Base-by-base conservation (phyloP, 257 asterid species). In the Euphrasia confusa region DNA sequence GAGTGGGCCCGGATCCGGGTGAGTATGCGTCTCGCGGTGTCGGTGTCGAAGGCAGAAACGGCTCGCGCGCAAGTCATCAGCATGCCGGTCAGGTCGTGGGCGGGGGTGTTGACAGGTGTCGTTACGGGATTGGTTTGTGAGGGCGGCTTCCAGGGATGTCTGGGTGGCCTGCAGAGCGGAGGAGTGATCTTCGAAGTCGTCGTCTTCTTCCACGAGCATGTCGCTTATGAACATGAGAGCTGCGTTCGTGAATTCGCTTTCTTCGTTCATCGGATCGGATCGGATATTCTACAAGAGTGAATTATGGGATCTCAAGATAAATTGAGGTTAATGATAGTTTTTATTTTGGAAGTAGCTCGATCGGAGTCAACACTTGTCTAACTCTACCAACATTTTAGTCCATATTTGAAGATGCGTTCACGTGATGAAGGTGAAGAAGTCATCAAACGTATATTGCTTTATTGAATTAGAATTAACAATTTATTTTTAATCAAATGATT, bases 91-190 rank as follows among this genome's bases (percentile, higher is more conserved):
- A 79, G 54, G 58, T 82, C 88, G 5, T 75, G 81, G 5, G 73
- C 70, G 1, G 28, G 2, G 5, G 24, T 21, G 24, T 21, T 0
- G 24, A 21, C 24, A 21, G 24, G 24, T 21, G 24, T 75, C 67
- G 24, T 21, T 21, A 21, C 24, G 24, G 24, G 24, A 21, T 21
- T 21, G 24, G 12, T 35, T 53, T n/a, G 3, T 37, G 53, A 63
- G 39, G 45, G 72, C 68, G 67, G 33, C 77, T 60, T 50, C 76
- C 61, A 87, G 73, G 54, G 87, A 77, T 74, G 79, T 81, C 83
- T 90, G 90, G 1, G 90, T 81, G 7, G 95, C 91, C 60, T 83
- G 90, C 7, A 90, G 75, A 55, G 95, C 95, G 69, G 77, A 75
- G 11, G 79, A 21, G 24, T 0, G 1, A 1, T 21, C 1, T 21